These are phyloP conservation scores for Mrakia hoshinonis DNA, from an alignment of 768 basidiomycete species.

Conservation along the genomic window DNA sequence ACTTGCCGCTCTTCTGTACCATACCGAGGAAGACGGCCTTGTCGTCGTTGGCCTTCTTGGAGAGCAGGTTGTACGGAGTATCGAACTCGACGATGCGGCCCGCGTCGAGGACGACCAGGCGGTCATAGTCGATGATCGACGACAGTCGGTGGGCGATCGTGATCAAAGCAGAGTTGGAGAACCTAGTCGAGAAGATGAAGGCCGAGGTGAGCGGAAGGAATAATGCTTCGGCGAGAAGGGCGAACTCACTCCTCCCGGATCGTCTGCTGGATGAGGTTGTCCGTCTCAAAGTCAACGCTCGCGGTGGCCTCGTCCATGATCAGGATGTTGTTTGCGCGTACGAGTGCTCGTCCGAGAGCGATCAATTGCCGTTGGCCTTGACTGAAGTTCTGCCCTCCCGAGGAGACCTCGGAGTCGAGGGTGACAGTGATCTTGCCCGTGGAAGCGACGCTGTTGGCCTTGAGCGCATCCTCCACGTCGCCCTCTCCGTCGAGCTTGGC, in stretches of 20 bases:
- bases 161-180: constrained; percentile 26
- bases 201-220: neutral
- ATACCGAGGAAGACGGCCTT: constrained; percentile 36
- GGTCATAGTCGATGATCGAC: constrained; percentile 41
- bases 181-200: neutral
- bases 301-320: constrained; percentile 15
- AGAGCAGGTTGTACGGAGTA: constrained; percentile 34
- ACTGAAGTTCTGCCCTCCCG: constrained; percentile 83
- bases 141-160: constrained; percentile 38
- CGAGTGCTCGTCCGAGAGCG: constrained; percentile 31
- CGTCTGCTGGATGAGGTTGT: constrained; percentile 38
- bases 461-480: constrained; percentile 3
- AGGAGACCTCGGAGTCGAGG: constrained; percentile 52
- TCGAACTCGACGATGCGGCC: constrained; percentile 41
- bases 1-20: constrained; percentile 38
- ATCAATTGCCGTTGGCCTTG: constrained; percentile 73
- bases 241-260: constrained; percentile 36
- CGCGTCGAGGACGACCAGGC: constrained; percentile 39
- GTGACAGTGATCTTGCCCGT: neutral
- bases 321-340: constrained; percentile 26
- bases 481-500: neutral
- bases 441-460: neutral
- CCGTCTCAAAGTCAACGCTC: constrained; percentile 36
- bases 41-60: too few relatives aligned
- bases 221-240: neutral